Percentiles rank a stretch among this genome's conserved stretches.
These are phyloP conservation scores for Asterella californica DNA, from an alignment of 225 moss, liverwort and hornwort genomes.

Conservation along the genomic window DNA sequence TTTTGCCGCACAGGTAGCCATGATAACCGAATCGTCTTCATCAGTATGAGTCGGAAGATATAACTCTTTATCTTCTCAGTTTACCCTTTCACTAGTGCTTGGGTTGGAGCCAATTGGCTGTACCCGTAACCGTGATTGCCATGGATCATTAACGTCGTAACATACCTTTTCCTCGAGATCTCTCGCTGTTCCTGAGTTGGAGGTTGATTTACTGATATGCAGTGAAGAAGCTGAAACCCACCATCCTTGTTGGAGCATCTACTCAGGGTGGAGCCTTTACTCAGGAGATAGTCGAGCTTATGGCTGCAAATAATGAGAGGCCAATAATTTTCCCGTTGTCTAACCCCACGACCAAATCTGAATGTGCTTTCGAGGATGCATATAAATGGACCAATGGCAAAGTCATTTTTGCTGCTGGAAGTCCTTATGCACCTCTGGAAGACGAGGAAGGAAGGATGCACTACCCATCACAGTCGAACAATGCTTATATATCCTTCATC, in stretches of 20 bases:
- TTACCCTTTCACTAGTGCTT: too few relatives aligned
- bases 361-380: constrained; percentile 79
- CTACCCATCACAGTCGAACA: constrained; percentile 46
- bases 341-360: constrained; percentile 48
- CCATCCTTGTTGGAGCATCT: constrained; percentile 78
- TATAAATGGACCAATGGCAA: constrained; percentile 68
- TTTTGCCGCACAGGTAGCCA: background rate
- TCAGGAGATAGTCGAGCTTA: constrained; percentile 70
- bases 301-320: constrained; percentile 64
- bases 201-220: constrained; percentile 4
- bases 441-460: constrained; percentile 29
- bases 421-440: constrained; percentile 52
- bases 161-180: background rate
- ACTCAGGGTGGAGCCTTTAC: constrained; percentile 63
- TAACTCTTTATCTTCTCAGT: too few relatives aligned
- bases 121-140: too few relatives aligned
- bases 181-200: background rate
- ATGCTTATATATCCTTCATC: constrained; percentile 50
- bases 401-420: constrained; percentile 79
- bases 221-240: constrained; percentile 72
- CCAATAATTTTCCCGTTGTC: constrained; percentile 59
- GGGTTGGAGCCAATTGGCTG: too few relatives aligned
- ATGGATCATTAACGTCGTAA: background rate
- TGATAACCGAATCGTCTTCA: background rate
- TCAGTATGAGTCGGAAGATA: background rate